Evolutionary conservation across 225 moss, liverwort and hornwort genomes (phyloP), one percentile per base, ranked within the genome.

Genomic region (Straminergon stramineum): DNA sequence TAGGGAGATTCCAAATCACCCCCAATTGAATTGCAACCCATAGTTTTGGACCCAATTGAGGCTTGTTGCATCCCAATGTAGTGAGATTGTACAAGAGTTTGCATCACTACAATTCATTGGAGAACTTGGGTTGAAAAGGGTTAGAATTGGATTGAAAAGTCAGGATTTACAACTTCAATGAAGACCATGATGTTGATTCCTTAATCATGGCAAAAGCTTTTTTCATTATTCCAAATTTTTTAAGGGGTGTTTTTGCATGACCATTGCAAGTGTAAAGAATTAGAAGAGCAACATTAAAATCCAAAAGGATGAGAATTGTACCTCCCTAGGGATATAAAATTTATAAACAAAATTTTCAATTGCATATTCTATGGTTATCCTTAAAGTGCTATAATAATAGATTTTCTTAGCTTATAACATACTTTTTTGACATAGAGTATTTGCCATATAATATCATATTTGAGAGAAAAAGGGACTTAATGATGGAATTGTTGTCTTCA

Each of bases 401-500:
- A 7, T 20, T 75, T 52, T 52, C 0, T 32, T 52, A 17, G 0
- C 20, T 51, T 51, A 7, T 32, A 2, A 31, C 2, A 48, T 75
- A 28, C 1, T 74, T 10, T n/a, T 48, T 48, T 75, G 11, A 75
- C 11, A 51, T 11, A 11, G n/a, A n/a, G n/a, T 52, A 8, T 52
- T 76, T 76, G 7, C 1, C 4, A 76, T 21, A 13, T 13, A 32
- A 13, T 76, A 21, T 8, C 13, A 21, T 76, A 5, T 0, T 8
- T 75, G 20, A 52, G 5, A 52, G 0, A 32, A 75, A 75, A 4
- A 0, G 1, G 4, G 31, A 19, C 10, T 30, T 30, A 11, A 0
- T 31, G 17, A 75, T 20, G 17, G 32, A 75, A 51, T 1, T 28
- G 2, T 10, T 1, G 28, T 43, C 28, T 43, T 43, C 2, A 17